A percentile compares a stretch with the other conserved stretches of the same genome.
These are phyloP conservation scores for Blastocrithidia nonstop DNA, from an alignment of 208 protist genomes.

Conservation along the genomic window DNA sequence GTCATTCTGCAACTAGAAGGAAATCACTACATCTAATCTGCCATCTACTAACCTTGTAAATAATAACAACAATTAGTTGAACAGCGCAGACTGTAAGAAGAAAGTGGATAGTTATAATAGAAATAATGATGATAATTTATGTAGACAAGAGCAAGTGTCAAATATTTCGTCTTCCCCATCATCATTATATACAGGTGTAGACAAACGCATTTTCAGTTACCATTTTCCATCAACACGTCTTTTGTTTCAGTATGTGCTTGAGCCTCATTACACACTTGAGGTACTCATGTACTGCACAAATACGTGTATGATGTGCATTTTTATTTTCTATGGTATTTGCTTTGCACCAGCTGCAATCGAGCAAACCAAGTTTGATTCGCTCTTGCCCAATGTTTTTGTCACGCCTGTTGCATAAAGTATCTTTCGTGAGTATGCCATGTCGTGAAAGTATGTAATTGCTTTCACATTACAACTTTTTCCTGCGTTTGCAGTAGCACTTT, in stretches of 20 bases:
- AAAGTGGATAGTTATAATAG: neutral
- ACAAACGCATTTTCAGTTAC: slow-evolving; percentile 8
- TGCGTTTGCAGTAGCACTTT: slow-evolving; percentile 25
- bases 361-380: neutral
- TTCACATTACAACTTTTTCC: slow-evolving; percentile 1
- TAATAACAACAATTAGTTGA: neutral
- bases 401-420: neutral
- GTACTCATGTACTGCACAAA: slow-evolving; percentile 47
- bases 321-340: neutral
- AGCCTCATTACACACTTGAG: slow-evolving; percentile 75
- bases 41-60: too few relatives aligned
- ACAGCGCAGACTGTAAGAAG: neutral
- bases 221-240: slow-evolving; percentile 7
- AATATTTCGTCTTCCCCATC: too few relatives aligned
- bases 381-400: neutral
- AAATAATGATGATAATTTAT: neutral
- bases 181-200: too few relatives aligned
- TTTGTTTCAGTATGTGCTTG: slow-evolving; percentile 25
- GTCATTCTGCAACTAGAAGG: neutral
- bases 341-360: neutral
- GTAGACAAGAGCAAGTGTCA: too few relatives aligned
- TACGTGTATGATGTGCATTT: slow-evolving; percentile 8
- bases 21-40: too few relatives aligned
- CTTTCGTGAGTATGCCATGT: slow-evolving; percentile 2
- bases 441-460: neutral